These are phyloP conservation scores for Aspergillus candidus DNA, from an alignment of 2,329 filamentous ascomycete species.

Conservation along the genomic window DNA sequence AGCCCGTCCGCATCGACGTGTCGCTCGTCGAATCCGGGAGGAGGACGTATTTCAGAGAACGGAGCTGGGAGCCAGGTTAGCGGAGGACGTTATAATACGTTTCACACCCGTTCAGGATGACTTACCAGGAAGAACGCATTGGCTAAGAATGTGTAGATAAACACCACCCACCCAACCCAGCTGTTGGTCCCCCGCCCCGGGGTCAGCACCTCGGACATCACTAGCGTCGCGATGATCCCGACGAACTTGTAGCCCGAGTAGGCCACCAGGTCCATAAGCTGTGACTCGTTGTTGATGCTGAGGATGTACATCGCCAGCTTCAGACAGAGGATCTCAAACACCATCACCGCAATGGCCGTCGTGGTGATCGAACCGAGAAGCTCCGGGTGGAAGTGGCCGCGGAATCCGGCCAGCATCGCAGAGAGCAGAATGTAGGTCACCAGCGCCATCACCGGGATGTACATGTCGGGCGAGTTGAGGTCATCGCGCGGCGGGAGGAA, in stretches of 20 bases:
- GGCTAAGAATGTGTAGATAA: constrained; percentile 84
- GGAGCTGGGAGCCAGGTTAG: constrained; percentile 54
- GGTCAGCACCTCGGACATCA: constrained; percentile 70
- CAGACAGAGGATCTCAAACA: constrained; percentile 81
- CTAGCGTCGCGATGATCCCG: constrained; percentile 84
- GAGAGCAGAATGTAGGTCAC: constrained; percentile 96
- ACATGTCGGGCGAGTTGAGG: constrained; percentile 98
- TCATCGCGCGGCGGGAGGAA: constrained; percentile 92
- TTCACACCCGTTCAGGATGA: constrained; percentile 5
- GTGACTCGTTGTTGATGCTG: constrained; percentile 87
- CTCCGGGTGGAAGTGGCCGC: constrained; percentile 89
- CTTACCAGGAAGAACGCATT: constrained; percentile 92
- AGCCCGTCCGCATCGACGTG: constrained; percentile 53
- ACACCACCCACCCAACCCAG: constrained; percentile 83
- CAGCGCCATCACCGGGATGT: constrained; percentile 96
- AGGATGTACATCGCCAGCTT: constrained; percentile 91
- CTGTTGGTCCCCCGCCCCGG: constrained; percentile 76
- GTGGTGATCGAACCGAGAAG: constrained; percentile 84
- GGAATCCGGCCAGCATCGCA: constrained; percentile 79
- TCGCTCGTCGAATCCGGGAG: constrained; percentile 73
- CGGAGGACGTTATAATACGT: neutral
- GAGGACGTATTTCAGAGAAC: constrained; percentile 91
- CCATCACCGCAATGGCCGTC: constrained; percentile 72
- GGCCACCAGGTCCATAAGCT: constrained; percentile 86
- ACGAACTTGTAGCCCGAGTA: constrained; percentile 99